phyloP scores from a whole-genome alignment of 805 yeast genomes.

The Saccharomycopsis sp. region DNA sequence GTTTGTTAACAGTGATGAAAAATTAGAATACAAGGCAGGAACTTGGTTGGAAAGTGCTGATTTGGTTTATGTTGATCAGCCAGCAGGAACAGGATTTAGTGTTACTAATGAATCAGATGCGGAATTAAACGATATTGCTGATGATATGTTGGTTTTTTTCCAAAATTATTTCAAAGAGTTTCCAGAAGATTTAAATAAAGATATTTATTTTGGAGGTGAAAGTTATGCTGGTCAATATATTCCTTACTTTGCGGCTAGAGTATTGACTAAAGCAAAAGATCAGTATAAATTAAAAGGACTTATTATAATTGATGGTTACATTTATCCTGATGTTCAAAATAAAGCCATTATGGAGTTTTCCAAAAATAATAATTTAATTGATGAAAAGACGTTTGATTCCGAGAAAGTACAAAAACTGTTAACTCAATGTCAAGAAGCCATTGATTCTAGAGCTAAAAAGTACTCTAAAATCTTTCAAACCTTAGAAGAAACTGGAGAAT shows the following conservation, averaged over 20 bases:
- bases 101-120: constrained; percentile 43
- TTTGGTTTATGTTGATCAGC: constrained; percentile 84
- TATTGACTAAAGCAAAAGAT: constrained; percentile 28
- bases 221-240: constrained; percentile 96
- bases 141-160: constrained; percentile 56
- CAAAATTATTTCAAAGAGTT: constrained; percentile 56
- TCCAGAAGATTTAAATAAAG: constrained; percentile 57
- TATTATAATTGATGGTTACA: constrained; percentile 90
- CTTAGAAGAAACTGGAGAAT: constrained; percentile 16
- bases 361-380: constrained; percentile 9
- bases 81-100: constrained; percentile 89
- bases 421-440: constrained; percentile 31
- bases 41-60: constrained; percentile 80
- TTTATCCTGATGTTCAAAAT: constrained; percentile 71
- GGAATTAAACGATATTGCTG: constrained; percentile 47
- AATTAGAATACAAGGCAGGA: constrained; percentile 51
- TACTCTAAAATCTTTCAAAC: constrained; percentile 8
- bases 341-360: constrained; percentile 52
- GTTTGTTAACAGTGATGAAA: constrained; percentile 39
- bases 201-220: constrained; percentile 82
- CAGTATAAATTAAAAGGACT: constrained; percentile 45
- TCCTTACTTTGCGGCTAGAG: constrained; percentile 63
- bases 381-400: constrained; percentile 29
- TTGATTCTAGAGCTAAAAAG: constrained; percentile 1
- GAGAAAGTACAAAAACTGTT: constrained; percentile 31